Conservation (phyloP, 306 rosid genomes). For the Malus fusca region DNA sequence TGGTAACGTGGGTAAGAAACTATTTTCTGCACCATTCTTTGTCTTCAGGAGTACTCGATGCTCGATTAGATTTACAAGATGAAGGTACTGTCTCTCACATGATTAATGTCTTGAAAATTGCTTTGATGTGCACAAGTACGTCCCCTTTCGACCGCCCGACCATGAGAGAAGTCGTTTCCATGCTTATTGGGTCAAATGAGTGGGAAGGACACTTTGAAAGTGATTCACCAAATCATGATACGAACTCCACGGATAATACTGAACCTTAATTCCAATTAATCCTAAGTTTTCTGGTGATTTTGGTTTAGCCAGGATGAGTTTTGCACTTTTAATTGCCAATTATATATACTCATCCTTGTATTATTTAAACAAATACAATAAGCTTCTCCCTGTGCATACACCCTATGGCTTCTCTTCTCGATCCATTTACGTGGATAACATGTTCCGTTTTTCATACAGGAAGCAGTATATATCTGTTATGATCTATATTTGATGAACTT, state of each 20-base stretch:
- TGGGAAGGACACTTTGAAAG: constrained; percentile 34
- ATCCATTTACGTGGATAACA: not conserved
- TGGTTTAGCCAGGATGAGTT: not conserved
- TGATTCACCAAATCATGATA: not conserved
- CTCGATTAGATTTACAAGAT: constrained; percentile 43
- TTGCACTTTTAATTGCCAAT: not conserved
- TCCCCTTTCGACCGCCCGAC: constrained; percentile 55
- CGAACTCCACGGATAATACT: not conserved
- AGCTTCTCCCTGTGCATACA: not conserved
- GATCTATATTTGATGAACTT: not conserved
- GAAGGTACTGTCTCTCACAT: constrained; percentile 40
- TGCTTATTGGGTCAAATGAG: constrained; percentile 61
- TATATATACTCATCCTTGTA: not conserved
- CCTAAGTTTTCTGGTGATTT: not conserved
- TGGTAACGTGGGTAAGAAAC: constrained; percentile 59
- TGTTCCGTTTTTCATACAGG: not conserved
- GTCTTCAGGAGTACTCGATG: constrained; percentile 44
- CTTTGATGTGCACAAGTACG: constrained; percentile 60
- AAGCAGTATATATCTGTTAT: not conserved
- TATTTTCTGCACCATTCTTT: constrained; percentile 35
- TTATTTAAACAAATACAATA: not conserved
- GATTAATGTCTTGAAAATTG: constrained; percentile 64
- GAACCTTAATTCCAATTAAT: not conserved
- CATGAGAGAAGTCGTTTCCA: constrained; percentile 57
- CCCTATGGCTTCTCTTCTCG: not conserved